These are phyloP conservation scores for Ophiocordyceps camponoti-leonardi DNA, from an alignment of 2,329 filamentous ascomycete genomes.

Conservation along the genomic window DNA sequence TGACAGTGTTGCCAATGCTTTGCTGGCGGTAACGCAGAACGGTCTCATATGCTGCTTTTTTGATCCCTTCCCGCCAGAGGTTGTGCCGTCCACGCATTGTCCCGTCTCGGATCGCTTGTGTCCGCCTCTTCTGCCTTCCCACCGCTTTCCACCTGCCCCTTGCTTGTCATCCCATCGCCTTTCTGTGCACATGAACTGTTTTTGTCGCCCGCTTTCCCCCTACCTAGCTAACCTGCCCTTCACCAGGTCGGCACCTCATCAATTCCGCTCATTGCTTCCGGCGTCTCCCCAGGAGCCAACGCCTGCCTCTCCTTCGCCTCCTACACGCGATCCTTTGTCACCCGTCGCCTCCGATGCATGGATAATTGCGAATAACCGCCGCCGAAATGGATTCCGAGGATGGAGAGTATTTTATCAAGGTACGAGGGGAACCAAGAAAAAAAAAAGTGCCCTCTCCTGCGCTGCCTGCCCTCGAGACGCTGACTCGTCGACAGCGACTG, in stretches of 20 bases:
- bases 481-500: constrained; percentile 51
- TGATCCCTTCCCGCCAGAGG: neutral
- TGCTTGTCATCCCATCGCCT: neutral
- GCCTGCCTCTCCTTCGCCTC: neutral
- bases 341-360: constrained; percentile 8
- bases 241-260: neutral
- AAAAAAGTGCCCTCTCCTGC: neutral
- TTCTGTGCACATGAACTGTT: neutral
- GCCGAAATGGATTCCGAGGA: constrained; percentile 69
- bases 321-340: neutral
- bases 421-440: constrained; percentile 23
- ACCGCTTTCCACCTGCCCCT: neutral
- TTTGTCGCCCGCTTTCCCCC: neutral
- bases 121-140: neutral
- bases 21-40: neutral
- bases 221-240: neutral
- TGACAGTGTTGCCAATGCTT: constrained; percentile 1
- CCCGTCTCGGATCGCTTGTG: neutral
- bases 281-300: neutral
- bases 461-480: neutral
- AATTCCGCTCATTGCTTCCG: neutral
- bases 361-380: constrained; percentile 16
- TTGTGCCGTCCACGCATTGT: neutral
- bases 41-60: neutral
- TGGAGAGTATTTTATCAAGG: constrained; percentile 80